Percentiles rank a stretch among this genome's conserved stretches.
These are phyloP conservation scores for Penicillium polonicum DNA, from an alignment of 2,329 filamentous ascomycete species.

Conservation along the genomic window DNA sequence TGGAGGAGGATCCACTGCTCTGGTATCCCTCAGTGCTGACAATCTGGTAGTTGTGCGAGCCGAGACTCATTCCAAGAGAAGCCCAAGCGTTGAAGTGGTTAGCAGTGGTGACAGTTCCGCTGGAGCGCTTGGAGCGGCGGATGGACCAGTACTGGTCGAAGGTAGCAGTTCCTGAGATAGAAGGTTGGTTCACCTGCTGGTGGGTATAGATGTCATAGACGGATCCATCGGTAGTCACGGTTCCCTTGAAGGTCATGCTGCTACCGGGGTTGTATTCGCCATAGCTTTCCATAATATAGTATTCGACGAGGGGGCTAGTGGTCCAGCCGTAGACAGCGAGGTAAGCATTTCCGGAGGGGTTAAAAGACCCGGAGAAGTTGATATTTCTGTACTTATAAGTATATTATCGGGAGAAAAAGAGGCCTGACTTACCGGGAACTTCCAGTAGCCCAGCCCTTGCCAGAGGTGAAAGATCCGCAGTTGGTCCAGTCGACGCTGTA, in stretches of 20 bases:
- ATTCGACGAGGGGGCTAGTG: constrained; percentile 37
- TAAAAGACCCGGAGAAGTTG: constrained; percentile 32
- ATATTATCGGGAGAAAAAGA: background rate
- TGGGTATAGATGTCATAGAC: constrained; percentile 42
- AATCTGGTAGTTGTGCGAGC: constrained; percentile 43
- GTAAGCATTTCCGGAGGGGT: constrained; percentile 35
- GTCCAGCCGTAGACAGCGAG: constrained; percentile 46
- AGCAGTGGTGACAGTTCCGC: constrained; percentile 37
- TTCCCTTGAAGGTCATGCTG: constrained; percentile 33
- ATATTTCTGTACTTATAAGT: constrained; percentile 23
- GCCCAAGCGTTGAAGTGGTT: constrained; percentile 43
- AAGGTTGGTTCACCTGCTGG: constrained; percentile 40
- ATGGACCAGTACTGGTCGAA: constrained; percentile 48
- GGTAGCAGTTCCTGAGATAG: constrained; percentile 41
- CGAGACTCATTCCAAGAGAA: constrained; percentile 32
- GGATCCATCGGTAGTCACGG: constrained; percentile 37
- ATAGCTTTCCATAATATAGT: constrained; percentile 40
- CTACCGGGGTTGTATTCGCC: constrained; percentile 34
- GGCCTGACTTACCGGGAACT: constrained; percentile 44
- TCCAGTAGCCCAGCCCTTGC: constrained; percentile 60
- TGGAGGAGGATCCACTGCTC: constrained; percentile 39
- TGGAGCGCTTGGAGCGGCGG: constrained; percentile 34
- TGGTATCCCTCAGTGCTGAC: constrained; percentile 46
- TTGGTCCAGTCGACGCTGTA: constrained; percentile 50
- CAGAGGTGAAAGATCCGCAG: constrained; percentile 56